Evolutionary conservation across 139 green algal genomes (phyloP), one percentile per base, ranked within the genome.

Genomic region (Prasinococcaceae sp.): DNA sequence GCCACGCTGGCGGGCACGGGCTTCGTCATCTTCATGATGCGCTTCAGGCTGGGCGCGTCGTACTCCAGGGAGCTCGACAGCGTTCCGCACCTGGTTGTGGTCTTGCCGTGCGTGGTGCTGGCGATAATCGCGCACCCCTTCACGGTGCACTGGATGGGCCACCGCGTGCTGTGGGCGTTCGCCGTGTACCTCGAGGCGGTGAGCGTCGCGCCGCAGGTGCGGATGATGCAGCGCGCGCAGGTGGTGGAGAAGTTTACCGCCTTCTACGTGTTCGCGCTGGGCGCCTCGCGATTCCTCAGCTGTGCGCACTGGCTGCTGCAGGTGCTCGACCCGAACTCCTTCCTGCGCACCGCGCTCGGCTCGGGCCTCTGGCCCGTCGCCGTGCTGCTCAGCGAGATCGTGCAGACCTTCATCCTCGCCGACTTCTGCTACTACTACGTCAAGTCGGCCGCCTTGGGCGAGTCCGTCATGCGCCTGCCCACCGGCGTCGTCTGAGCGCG

Each of bases 341-440:
- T 85, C 66, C 66, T 96, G 19, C 63, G 80, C 52, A 71, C 49
- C 26, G 82, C 86, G 17, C 71, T 96, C 35, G 86, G 90, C 37
- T 79, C 50, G 26, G 90, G 90, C 8, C 41, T 94, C 40, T 99
- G 90, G 90, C 90, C 90, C 0, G 53, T 84, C 37, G 90, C 97
- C 84, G 90, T 99, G 45, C 71, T 99, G 51, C 48, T 94, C 3
- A 86, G 70, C 1, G 90, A 99, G 63, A 68, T 97, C 6, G 90
- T 97, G 52, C 90, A 97, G 68, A 97, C 92, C 5, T 86, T 88
- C 69, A 96, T 98, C 73, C 69, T 96, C 37, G 86, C 86, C 2
- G 92, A 96, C 74, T 99, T 98, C 72, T 97, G 90, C 65, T 97
- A 84, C 62, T 94, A 93, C 68, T 98, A 97, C 59, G 63, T 98